Evolutionary conservation across 192 early-diverging fungal genomes (phyloP).

Genomic region (Mortierella alpina): DNA sequence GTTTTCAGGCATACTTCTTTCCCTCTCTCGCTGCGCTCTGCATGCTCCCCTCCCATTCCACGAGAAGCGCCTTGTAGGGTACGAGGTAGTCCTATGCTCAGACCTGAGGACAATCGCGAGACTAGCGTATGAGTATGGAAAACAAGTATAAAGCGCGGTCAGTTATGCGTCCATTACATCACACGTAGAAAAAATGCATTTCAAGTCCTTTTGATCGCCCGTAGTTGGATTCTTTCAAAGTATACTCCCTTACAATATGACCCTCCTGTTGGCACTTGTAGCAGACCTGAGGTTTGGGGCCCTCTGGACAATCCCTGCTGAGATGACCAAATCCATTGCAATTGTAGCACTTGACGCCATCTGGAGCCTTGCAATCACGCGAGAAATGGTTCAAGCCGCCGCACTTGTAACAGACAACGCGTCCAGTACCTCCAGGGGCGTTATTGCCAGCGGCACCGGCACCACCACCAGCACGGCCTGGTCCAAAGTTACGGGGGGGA

Average conservation of each 20-base stretch:
- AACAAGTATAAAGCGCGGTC: not conserved
- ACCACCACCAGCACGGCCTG: not conserved
- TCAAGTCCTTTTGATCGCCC: not conserved
- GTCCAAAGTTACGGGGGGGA: constrained; percentile 19
- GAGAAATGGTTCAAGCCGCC: constrained; percentile 66
- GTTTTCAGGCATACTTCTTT: too few species aligned
- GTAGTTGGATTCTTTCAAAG: not conserved
- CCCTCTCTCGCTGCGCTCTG: too few species aligned
- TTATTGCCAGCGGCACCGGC: constrained; percentile 6
- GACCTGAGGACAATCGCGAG: constrained; percentile 53
- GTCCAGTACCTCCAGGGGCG: constrained; percentile 4
- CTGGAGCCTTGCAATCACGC: constrained; percentile 61
- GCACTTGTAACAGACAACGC: constrained; percentile 64
- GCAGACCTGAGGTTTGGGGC: constrained; percentile 53
- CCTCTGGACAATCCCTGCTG: constrained; percentile 36
- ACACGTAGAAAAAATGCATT: not conserved
- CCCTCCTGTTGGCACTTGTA: constrained; percentile 65
- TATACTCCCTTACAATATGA: constrained; percentile 58
- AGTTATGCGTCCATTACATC: not conserved
- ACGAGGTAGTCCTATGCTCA: not conserved
- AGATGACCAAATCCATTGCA: constrained; percentile 61
- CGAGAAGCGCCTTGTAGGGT: not conserved
- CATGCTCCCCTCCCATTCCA: not conserved
- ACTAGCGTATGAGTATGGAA: constrained; percentile 21
- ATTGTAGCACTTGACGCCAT: constrained; percentile 65